Conservation (phyloP, 495 filamentous ascomycete species). For the Hypoxylon lenormandii region DNA sequence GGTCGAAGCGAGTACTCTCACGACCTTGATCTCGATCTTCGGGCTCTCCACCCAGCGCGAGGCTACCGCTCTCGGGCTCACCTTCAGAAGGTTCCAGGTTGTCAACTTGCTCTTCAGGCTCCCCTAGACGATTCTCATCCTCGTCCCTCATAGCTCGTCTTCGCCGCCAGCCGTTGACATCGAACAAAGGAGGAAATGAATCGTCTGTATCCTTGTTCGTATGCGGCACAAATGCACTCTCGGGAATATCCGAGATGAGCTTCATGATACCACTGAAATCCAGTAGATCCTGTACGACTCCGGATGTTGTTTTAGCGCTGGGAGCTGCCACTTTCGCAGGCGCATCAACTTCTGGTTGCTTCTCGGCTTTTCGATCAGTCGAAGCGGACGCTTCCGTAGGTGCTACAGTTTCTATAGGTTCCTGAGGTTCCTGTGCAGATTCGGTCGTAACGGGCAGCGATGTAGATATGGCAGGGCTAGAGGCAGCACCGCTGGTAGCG, state of each 20-base stretch:
- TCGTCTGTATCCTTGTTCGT: slow-evolving; percentile 48
- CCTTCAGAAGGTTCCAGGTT: slow-evolving; percentile 58
- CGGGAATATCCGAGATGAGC: slow-evolving; percentile 49
- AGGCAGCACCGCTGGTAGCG: slow-evolving; percentile 78
- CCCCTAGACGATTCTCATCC: slow-evolving; percentile 71
- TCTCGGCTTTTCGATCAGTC: slow-evolving; percentile 41
- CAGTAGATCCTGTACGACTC: slow-evolving; percentile 16
- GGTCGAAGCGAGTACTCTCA: slow-evolving; percentile 65
- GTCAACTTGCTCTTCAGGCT: slow-evolving; percentile 65
- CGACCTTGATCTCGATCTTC: slow-evolving; percentile 74
- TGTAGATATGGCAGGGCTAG: slow-evolving; percentile 79
- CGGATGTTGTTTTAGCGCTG: not conserved
- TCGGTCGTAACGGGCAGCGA: slow-evolving; percentile 68
- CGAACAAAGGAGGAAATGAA: slow-evolving; percentile 79
- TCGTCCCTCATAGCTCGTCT: slow-evolving; percentile 78
- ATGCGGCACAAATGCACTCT: slow-evolving; percentile 43
- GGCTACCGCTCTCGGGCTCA: slow-evolving; percentile 78
- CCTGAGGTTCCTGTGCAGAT: slow-evolving; percentile 53
- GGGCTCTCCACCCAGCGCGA: slow-evolving; percentile 89
- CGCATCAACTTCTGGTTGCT: slow-evolving; percentile 35
- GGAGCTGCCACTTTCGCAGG: slow-evolving; percentile 13
- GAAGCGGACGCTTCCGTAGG: slow-evolving; percentile 35
- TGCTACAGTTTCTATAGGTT: slow-evolving; percentile 50
- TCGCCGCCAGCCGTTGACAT: slow-evolving; percentile 78
- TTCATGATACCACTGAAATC: slow-evolving; percentile 51